phyloP scores from a whole-genome alignment of 2,329 filamentous ascomycete species.

The Geosmithia putterillii region DNA sequence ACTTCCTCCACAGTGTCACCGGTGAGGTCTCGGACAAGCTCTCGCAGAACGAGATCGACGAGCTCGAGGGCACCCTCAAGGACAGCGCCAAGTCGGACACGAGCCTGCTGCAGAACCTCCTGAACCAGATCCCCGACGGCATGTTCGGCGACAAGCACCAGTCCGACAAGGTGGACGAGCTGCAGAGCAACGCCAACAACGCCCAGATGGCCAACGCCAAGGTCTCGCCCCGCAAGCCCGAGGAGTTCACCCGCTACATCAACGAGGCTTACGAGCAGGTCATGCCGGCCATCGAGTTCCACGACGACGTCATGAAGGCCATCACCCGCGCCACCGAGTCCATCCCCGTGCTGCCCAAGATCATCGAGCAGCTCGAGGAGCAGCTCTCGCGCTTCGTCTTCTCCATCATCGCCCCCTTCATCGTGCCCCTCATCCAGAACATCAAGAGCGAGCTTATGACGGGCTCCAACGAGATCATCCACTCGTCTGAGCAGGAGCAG shows the following conservation, averaged over 20 bases:
- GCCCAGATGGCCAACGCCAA: conserved; percentile 64
- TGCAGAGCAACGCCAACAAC: conserved; percentile 62
- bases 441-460: conserved; percentile 79
- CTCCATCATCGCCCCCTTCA: conserved; percentile 77
- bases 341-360: conserved; percentile 72
- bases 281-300: conserved; percentile 82
- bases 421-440: conserved; percentile 75
- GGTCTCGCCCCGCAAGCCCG: conserved; percentile 68
- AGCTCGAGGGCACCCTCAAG: conserved; percentile 73
- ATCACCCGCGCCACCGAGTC: conserved; percentile 72
- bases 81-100: conserved; percentile 52
- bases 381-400: conserved; percentile 86
- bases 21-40: conserved; percentile 76
- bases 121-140: conserved; percentile 71
- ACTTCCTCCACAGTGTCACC: conserved; percentile 82
- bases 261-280: conserved; percentile 64
- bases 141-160: conserved; percentile 68
- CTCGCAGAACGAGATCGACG: conserved; percentile 80
- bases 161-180: conserved; percentile 63
- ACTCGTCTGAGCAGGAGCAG: conserved; percentile 74
- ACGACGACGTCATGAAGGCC: conserved; percentile 73
- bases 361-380: conserved; percentile 78
- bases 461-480: conserved; percentile 77
- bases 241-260: conserved; percentile 72
- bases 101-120: conserved; percentile 64